These are phyloP conservation scores for Lindgomyces ingoldianus DNA, from an alignment of 495 filamentous ascomycete species.

Conservation along the genomic window DNA sequence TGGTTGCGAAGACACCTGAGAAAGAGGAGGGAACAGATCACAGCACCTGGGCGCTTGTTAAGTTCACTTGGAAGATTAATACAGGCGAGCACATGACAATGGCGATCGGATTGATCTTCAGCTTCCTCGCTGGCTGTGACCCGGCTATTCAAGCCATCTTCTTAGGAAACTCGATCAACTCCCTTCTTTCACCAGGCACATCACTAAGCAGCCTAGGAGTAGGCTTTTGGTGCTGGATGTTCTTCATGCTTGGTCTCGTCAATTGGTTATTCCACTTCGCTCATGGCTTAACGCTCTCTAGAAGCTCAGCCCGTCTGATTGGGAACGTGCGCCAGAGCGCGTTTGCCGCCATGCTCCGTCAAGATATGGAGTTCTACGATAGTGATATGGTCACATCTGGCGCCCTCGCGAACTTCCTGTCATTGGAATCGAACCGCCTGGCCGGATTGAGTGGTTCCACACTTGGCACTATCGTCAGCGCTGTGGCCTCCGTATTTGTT, in stretches of 20 bases:
- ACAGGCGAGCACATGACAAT: background rate
- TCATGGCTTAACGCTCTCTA: no score
- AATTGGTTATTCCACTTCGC: no score
- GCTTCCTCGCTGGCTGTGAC: background rate
- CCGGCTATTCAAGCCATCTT: background rate
- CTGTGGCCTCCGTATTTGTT: conserved; percentile 70
- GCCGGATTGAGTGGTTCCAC: conserved; percentile 77
- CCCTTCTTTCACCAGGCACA: background rate
- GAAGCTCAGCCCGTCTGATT: no score
- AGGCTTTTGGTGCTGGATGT: background rate
- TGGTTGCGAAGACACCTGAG: no score
- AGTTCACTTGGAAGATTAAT: background rate
- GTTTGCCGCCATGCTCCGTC: no score
- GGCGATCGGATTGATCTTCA: background rate
- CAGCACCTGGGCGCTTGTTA: no score
- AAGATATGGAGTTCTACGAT: conserved; percentile 87
- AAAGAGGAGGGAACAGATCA: no score
- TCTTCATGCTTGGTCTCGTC: background rate
- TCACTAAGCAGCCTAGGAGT: background rate
- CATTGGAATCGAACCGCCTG: conserved; percentile 79
- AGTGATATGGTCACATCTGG: conserved; percentile 78
- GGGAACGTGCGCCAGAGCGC: no score
- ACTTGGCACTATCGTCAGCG: conserved; percentile 75
- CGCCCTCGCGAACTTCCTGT: conserved; percentile 78
- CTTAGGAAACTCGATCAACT: background rate